phyloP scores from a whole-genome alignment of 106 monocot species.

The Acanthochlamys bracteata region DNA sequence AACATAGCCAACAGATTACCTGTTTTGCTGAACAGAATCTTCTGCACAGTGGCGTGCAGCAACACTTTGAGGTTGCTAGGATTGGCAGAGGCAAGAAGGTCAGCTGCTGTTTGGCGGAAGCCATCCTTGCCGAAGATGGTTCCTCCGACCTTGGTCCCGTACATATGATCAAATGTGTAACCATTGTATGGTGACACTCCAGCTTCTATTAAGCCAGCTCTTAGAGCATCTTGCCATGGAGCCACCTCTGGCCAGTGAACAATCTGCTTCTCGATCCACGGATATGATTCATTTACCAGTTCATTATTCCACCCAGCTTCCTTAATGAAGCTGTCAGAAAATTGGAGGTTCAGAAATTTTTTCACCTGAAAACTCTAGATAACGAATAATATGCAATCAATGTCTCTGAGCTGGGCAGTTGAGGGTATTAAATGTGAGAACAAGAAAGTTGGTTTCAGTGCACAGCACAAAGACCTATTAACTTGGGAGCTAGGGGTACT shows the following conservation, averaged over 20 bases:
- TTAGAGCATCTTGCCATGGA: slow-evolving; percentile 57
- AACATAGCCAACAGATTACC: slow-evolving; percentile 2
- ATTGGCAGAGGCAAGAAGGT: slow-evolving; percentile 42
- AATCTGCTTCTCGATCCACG: slow-evolving; percentile 48
- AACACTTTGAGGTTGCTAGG: slow-evolving; percentile 41
- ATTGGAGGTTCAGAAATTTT: neutral
- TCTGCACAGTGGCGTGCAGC: slow-evolving; percentile 57
- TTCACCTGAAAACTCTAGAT: neutral
- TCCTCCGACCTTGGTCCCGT: slow-evolving; percentile 71
- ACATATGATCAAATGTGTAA: slow-evolving; percentile 70
- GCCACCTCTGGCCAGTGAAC: slow-evolving; percentile 45
- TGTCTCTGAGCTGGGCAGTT: no score
- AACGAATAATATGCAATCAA: no score
- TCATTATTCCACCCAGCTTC: slow-evolving; percentile 38
- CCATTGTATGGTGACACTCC: slow-evolving; percentile 70
- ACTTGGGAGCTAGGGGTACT: no score
- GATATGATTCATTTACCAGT: slow-evolving; percentile 57
- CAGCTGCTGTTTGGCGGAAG: slow-evolving; percentile 53
- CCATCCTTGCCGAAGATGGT: slow-evolving; percentile 62
- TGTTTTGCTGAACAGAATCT: slow-evolving; percentile 31
- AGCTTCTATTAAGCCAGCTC: slow-evolving; percentile 52
- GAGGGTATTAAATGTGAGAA: no score
- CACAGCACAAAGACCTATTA: no score
- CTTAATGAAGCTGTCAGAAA: slow-evolving; percentile 20
- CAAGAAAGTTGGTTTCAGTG: no score